These are phyloP conservation scores for Dictyophora rubrovolvata DNA, from an alignment of 768 basidiomycete species.

Conservation along the genomic window DNA sequence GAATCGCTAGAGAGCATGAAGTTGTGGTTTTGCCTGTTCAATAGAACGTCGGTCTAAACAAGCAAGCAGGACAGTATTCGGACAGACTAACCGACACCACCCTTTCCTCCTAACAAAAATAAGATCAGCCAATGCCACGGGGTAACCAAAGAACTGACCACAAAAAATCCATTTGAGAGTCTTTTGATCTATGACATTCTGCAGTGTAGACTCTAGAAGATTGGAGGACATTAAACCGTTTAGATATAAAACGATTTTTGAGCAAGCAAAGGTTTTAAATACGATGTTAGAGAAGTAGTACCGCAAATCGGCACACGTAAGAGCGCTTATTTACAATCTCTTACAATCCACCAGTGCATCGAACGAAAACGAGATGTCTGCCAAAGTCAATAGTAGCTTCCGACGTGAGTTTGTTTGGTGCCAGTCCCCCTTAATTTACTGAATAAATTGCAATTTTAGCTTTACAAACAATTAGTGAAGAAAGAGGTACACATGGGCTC, in stretches of 20 bases:
- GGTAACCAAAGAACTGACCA: slow-evolving; percentile 41
- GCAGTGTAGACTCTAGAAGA: slow-evolving; percentile 72
- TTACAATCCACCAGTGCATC: neutral
- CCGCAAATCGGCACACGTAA: too few relatives aligned
- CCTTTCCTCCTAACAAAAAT: slow-evolving; percentile 74
- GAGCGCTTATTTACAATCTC: neutral
- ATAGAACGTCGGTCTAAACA: neutral
- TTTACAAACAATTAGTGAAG: slow-evolving; percentile 75
- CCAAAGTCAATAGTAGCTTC: slow-evolving; percentile 1
- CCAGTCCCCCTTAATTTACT: too few relatives aligned
- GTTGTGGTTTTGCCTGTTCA: slow-evolving; percentile 90
- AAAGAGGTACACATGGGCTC: slow-evolving; percentile 83
- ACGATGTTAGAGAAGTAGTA: neutral
- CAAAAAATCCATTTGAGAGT: slow-evolving; percentile 98
- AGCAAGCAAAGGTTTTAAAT: neutral
- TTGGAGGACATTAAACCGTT: slow-evolving; percentile 17
- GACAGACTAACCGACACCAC: slow-evolving; percentile 76
- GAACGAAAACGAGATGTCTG: neutral
- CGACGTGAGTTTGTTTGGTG: slow-evolving; percentile 5
- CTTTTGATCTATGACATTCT: slow-evolving; percentile 90
- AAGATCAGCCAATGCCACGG: slow-evolving; percentile 11
- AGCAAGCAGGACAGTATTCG: neutral
- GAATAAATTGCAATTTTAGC: slow-evolving; percentile 37
- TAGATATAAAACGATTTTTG: neutral
- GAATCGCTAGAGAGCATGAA: slow-evolving; percentile 95